These are phyloP conservation scores for Pichia sp. DNA, from an alignment of 1,139 yeast species.

Conservation along the genomic window DNA sequence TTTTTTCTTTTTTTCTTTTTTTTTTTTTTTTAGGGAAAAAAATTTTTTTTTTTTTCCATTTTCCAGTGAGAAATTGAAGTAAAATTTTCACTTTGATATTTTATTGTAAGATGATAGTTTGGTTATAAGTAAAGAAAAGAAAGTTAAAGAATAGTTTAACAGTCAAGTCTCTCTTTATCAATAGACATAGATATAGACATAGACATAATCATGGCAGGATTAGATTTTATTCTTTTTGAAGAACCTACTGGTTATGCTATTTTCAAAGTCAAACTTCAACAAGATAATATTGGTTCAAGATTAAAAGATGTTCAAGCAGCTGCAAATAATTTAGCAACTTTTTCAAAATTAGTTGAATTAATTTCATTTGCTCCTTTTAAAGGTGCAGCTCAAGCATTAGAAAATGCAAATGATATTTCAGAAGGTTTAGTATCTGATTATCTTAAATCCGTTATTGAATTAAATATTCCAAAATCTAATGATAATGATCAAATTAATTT, in stretches of 20 bases:
- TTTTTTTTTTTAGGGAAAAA: neutral
- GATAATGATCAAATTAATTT: conserved; percentile 55
- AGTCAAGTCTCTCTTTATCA: too few relatives aligned
- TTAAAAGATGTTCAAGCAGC: conserved; percentile 93
- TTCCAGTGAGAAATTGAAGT: neutral
- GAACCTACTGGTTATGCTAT: conserved; percentile 98
- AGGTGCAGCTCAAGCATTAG: conserved; percentile 98
- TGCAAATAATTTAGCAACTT: conserved; percentile 76
- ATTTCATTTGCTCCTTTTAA: conserved; percentile 97
- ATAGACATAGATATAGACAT: too few relatives aligned
- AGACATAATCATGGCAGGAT: conserved; percentile 49
- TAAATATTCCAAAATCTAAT: conserved; percentile 83
- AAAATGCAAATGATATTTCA: conserved; percentile 94
- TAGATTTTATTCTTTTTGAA: conserved; percentile 92
- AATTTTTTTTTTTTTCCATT: neutral
- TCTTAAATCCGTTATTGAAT: conserved; percentile 80
- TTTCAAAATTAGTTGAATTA: conserved; percentile 88
- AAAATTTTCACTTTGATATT: neutral
- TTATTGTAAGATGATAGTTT: too few relatives aligned
- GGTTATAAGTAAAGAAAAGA: too few relatives aligned
- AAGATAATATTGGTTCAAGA: conserved; percentile 89
- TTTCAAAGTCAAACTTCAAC: conserved; percentile 89
- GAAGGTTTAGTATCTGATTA: conserved; percentile 95
- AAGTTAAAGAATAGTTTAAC: too few relatives aligned
- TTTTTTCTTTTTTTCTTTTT: too few relatives aligned